Base-by-base conservation (phyloP, 495 filamentous ascomycete species). In the Mycothermus thermophilus region DNA sequence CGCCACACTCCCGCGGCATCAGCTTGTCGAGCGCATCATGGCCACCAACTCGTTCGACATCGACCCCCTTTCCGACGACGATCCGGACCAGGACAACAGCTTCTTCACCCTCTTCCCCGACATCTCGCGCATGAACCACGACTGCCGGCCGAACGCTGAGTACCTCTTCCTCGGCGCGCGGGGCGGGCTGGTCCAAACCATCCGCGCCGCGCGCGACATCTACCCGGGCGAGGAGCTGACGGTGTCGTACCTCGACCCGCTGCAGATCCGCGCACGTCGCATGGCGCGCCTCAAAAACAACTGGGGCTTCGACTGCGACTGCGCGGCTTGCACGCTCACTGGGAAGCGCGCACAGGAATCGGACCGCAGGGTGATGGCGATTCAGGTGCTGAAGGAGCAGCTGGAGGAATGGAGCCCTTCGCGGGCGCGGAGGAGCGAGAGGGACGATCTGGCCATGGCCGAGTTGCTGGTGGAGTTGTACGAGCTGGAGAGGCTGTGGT, bases 71-170 rank as follows among this genome's bases (percentile, higher is more conserved):
- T 33, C n/a, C 8, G 30, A 32, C 30, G 52, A 54, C 38, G 37
- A 32, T 11, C 44, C 41, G 8, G 45, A 54, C 33, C 24, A 54
- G 22, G 38, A 52, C 39, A 20, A 51, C 26, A 25, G 32, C 36
- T 54, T 54, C 30, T 51, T 44, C 31, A 44, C 47, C 14, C 34
- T 56, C 15, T 56, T 55, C 43, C 50, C 54, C 21, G 43, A 48
- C 18, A 48, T 63, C 34, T 55, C 59, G 4, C 48, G 61, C 24
- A 40, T 62, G 37, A 66, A 66, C 40, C 62, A 66, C 42, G 60
- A 58, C 43, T 66, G 60, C 38, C 57, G 59, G 0, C 55, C 60
- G 6, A 64, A 61, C 24, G 57, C 55, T 8, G 59, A 59, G 25
- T 64, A 66, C 52, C 53, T 48, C 35, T 64, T 58, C 28, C 53